Evolutionary conservation across 768 basidiomycete genomes (phyloP).

Genomic region (Erythrobasidium yunnanense): DNA sequence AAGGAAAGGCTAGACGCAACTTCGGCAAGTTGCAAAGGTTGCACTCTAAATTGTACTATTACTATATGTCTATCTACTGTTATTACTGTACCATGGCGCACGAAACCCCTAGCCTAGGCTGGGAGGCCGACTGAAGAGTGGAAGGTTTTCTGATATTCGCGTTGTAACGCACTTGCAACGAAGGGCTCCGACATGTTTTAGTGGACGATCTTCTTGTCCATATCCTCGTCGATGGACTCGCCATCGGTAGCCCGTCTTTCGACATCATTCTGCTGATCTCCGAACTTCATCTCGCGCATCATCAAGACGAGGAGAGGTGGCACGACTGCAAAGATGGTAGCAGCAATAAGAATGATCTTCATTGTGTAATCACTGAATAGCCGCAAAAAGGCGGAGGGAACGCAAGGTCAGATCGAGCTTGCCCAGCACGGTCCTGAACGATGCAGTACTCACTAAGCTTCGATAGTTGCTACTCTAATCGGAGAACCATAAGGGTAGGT

Average conservation of each 20-base stretch:
- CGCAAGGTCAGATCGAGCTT: neutral
- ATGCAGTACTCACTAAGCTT: conserved; percentile 36
- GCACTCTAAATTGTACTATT: too few species aligned
- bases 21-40: too few species aligned
- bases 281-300: conserved; percentile 59
- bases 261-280: conserved; percentile 60
- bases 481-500: conserved; percentile 45
- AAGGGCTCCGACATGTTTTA: neutral
- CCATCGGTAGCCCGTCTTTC: conserved; percentile 44
- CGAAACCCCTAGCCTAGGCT: too few species aligned
- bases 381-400: neutral
- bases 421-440: neutral
- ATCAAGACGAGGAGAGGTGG: conserved; percentile 53
- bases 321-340: conserved; percentile 50
- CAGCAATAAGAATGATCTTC: conserved; percentile 49
- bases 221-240: neutral
- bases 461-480: conserved; percentile 55
- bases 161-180: too few species aligned
- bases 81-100: too few species aligned
- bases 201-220: neutral
- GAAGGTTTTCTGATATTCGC: too few species aligned
- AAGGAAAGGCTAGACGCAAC: too few species aligned
- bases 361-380: conserved; percentile 27
- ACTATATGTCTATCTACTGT: too few species aligned
- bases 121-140: too few species aligned